Conservation (phyloP, 305 asterid genomes). For the Plantago coronopus region DNA sequence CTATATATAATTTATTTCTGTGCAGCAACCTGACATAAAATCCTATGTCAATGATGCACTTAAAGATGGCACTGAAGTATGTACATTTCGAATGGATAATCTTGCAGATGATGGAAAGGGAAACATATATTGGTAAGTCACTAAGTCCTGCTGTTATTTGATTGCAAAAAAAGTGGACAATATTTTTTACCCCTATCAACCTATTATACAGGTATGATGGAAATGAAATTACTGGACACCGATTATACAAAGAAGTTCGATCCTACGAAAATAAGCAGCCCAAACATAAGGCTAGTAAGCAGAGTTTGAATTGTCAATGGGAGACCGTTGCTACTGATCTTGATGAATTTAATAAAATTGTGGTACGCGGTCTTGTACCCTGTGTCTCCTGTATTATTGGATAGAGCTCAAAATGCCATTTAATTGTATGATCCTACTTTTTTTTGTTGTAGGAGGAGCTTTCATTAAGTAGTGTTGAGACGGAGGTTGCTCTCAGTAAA, state of each 20-base stretch:
- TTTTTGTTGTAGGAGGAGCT: slow-evolving; percentile 47
- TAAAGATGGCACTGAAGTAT: slow-evolving; percentile 45
- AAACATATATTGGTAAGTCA: slow-evolving; percentile 67
- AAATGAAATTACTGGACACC: slow-evolving; percentile 52
- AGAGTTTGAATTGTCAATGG: slow-evolving; percentile 51
- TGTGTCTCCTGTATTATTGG: slow-evolving; percentile 1
- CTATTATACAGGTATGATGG: slow-evolving; percentile 73
- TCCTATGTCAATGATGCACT: slow-evolving; percentile 51
- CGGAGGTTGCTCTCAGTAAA: slow-evolving; percentile 59
- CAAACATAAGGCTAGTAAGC: slow-evolving; percentile 29
- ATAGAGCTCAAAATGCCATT: slow-evolving; percentile 13
- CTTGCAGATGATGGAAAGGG: slow-evolving; percentile 64
- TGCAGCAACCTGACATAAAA: slow-evolving; percentile 67
- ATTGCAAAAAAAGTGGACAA: slow-evolving; percentile 17
- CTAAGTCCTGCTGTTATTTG: slow-evolving; percentile 32
- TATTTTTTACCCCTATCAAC: slow-evolving; percentile 18
- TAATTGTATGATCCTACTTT: slow-evolving; percentile 20
- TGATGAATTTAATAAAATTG: slow-evolving; percentile 64
- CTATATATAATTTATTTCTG: slow-evolving; percentile 13
- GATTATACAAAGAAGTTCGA: slow-evolving; percentile 74
- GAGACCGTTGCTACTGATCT: slow-evolving; percentile 79
- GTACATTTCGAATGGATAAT: slow-evolving; percentile 59
- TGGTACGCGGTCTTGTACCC: slow-evolving; percentile 43
- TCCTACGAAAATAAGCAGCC: slow-evolving; percentile 26
- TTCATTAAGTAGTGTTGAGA: slow-evolving; percentile 47